phyloP scores from a whole-genome alignment of 2,329 filamentous ascomycete species.

The Fusarium sp. region DNA sequence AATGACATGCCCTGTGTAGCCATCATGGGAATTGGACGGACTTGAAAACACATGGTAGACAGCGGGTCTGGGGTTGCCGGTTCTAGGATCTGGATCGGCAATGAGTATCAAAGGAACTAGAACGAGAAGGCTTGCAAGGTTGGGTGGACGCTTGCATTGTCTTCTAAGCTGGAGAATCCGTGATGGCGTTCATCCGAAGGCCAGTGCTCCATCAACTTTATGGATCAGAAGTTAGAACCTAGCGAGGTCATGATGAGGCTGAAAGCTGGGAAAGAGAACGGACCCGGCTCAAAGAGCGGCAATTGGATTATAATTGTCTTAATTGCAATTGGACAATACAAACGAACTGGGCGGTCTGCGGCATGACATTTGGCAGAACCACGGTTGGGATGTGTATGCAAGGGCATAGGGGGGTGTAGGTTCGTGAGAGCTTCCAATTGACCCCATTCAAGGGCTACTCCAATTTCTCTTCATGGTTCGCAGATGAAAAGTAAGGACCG shows the following conservation, averaged over 20 bases:
- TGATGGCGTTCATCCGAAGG: neutral
- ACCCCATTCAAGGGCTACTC: constrained; percentile 36
- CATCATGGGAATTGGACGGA: constrained; percentile 29
- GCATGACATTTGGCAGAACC: constrained; percentile 43
- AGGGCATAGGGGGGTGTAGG: constrained; percentile 25
- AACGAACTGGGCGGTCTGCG: constrained; percentile 42
- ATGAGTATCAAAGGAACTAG: constrained; percentile 4
- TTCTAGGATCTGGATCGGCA: constrained; percentile 24
- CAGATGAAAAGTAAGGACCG: constrained; percentile 25
- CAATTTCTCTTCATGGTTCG: constrained; percentile 34
- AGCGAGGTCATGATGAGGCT: constrained; percentile 27
- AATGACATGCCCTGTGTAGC: constrained; percentile 9
- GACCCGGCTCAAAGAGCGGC: constrained; percentile 13
- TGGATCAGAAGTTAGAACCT: neutral
- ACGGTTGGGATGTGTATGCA: constrained; percentile 25
- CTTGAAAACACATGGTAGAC: constrained; percentile 27
- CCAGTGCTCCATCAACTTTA: neutral
- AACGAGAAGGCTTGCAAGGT: constrained; percentile 1
- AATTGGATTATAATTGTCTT: constrained; percentile 38
- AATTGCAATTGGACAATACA: constrained; percentile 36
- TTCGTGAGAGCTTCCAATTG: constrained; percentile 37
- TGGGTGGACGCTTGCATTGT: neutral
- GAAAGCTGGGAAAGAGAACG: constrained; percentile 17
- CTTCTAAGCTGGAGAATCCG: neutral
- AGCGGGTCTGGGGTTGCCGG: constrained; percentile 28